Evolutionary conservation across 2,329 filamentous ascomycete genomes (phyloP), one percentile per base, ranked within the genome.

Genomic region (Epichloe festucae): DNA sequence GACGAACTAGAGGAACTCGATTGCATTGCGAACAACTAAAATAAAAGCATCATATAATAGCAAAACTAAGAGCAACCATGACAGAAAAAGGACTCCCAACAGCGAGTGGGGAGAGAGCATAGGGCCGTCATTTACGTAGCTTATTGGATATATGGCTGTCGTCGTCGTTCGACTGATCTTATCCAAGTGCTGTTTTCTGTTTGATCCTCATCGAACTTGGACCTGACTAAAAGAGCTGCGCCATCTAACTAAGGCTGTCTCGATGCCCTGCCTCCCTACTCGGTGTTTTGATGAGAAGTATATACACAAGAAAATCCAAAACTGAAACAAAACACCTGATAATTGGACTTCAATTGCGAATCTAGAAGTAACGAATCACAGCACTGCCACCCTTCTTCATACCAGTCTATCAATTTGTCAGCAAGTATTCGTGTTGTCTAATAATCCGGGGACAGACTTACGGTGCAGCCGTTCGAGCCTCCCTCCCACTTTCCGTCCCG

Each of bases 381-480:
- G 70, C 73, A 38, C 60, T 65, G 55, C 70, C 70, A 51, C 72
- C 70, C 12, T 57, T 45, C n/a, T 55, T 56, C 56, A 77, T 61
- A 39, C 65, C 66, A 35, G 73, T 73, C 75, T 78, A 51, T 34
- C 3, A 6, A 19, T 43, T 10, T 35, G 23, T 14, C 40, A 44
- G 41, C 47, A 17, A 17, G 31, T 48, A 42, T 21, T 38, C 23
- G 19, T 15, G 31, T 45, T 12, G n/a, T 21, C 17, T 23, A 34
- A 36, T 21, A 27, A 36, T 31, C 38, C n/a, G 7, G 6, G 19
- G 38, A 44, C 3, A 14, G 54, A 78, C 86, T 77, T 82, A 93
- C 88, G 48, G 89, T 95, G 80, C 89, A 95, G 54, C 89, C 88
- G 55, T 70, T 74, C 6, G 23, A 23, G 19, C 19, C 77, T 57